Evolutionary conservation across 805 yeast genomes (phyloP), one percentile per base, ranked within the genome.

Genomic region (Yarrowia yakushimensis): DNA sequence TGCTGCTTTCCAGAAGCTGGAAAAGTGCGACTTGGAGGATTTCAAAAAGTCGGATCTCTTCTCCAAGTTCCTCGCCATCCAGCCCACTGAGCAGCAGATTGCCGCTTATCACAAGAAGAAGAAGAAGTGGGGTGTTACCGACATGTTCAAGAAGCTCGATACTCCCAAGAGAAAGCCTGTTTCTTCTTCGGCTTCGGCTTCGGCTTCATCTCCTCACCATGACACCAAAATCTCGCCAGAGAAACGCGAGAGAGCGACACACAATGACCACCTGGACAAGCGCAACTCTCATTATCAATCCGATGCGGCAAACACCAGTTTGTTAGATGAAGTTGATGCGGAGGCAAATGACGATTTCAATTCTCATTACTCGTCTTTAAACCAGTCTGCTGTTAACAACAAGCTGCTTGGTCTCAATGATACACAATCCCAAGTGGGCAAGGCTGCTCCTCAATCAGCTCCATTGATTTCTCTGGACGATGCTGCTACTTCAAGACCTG

Each of bases 31-130:
- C 65, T 81, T 83, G 66, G 78, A 77, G n/a, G 81, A 78, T 7
- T 90, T 89, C 71, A 83, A 83, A 67, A 75, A 74, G 33, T 86
- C 92, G 0, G 83, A 80, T 45, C 68, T 78, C 0, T 87, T 83
- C 68, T 67, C 83, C 55, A 79, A 83, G 63, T 75, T 39, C n/a
- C 36, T 52, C 7, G 59, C 59, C 13, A 52, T 52, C 13, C 59
- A 52, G 28, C 59, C 59, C 15, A 52, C 59, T 2, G 59, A 52
- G 23, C 59, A 34, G 23, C 59, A 52, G 33, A 36, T 52, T 36
- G 43, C 31, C 4, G 43, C 59, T 8, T 52, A 52, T 12, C 59
- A 52, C 31, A 52, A 52, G 28, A 34, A 36, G 33, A 52, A 52
- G 42, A 52, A 52, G 43, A 52, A 33, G 43, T 34, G 43, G 43